Base-by-base conservation (phyloP, 2,329 filamentous ascomycete genomes). In the Ambrosiella beaveri region DNA sequence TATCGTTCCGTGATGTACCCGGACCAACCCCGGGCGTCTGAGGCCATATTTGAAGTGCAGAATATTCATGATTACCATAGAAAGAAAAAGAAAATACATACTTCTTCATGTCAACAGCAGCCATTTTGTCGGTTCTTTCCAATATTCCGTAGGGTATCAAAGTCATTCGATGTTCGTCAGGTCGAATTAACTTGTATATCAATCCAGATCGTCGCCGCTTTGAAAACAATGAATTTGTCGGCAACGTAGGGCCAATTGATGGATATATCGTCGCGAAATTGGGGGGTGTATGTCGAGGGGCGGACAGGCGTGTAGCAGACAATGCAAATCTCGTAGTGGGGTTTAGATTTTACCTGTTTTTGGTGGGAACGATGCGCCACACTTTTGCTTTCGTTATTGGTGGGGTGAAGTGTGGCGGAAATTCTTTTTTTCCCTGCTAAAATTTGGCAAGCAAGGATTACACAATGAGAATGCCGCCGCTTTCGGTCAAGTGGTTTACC, bases 41-140 rank as follows among this genome's bases (percentile, higher is more conserved):
- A 27, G 27, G 27, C 27, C 27, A 27, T 27, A 27, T 27, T 27
- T 27, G 27, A 27, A 27, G 3, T 4, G 27, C 27, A 27, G 27
- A 27, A 27, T 27, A 2, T 2, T 27, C 27, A 27, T 27, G 27
- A 27, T 27, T 27, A 4, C 3, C 27, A 27, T 27, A 27, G 27
- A 27, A 27, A 27, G 27, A 27, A 27, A 27, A 27, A 27, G 27
- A 27, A 27, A 27, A 27, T 27, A 27, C 55, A 37, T 56, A 58
- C 50, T 53, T 57, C 38, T 50, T 53, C 40, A 56, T 27, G 5
- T 54, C 45, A 35, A 57, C 41, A 54, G 57, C 45, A 54, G 52
- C 53, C 50, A 58, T 61, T 49, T 17, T 55, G 41, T 15, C 37
- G 44, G 15, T 27, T 52, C 27, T 45, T 19, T 15, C 39, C 36